Conservation (phyloP, 768 basidiomycete genomes). For the Amyloporia xantha region DNA sequence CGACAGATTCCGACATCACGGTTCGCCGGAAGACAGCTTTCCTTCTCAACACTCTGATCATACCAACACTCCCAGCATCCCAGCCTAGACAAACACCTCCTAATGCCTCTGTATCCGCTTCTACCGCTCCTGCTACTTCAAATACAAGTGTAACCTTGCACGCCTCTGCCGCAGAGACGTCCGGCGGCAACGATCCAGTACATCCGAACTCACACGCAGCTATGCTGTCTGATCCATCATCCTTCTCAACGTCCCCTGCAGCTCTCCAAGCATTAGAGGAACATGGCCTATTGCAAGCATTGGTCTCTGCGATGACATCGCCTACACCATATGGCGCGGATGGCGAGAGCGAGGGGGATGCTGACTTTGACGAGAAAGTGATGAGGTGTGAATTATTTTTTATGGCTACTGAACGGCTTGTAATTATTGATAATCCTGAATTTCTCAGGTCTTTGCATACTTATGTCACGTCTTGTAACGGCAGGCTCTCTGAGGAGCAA, state of each 20-base stretch:
- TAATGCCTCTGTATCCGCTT: neutral
- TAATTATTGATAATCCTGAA: neutral
- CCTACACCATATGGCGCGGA: constrained; percentile 63
- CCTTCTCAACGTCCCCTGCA: constrained; percentile 42
- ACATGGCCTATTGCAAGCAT: constrained; percentile 39
- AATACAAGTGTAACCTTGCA: constrained; percentile 10
- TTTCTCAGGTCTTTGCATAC: constrained; percentile 42
- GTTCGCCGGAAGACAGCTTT: constrained; percentile 78
- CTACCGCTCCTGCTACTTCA: neutral
- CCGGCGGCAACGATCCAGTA: constrained; percentile 31
- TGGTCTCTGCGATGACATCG: constrained; percentile 45
- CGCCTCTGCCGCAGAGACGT: constrained; percentile 11
- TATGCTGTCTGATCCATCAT: constrained; percentile 49
- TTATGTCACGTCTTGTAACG: constrained; percentile 38
- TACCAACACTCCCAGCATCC: constrained; percentile 30
- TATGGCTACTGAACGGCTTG: neutral
- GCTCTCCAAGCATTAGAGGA: constrained; percentile 43
- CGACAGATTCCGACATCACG: constrained; percentile 64
- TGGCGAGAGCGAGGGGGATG: constrained; percentile 57
- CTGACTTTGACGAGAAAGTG: constrained; percentile 61
- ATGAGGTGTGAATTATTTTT: constrained; percentile 35
- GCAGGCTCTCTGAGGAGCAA: constrained; percentile 25
- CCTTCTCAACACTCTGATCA: constrained; percentile 65
- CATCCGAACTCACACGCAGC: constrained; percentile 71
- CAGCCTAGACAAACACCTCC: neutral